Conservation (phyloP, 805 yeast genomes). For the Kazachstania bromeliacearum region DNA sequence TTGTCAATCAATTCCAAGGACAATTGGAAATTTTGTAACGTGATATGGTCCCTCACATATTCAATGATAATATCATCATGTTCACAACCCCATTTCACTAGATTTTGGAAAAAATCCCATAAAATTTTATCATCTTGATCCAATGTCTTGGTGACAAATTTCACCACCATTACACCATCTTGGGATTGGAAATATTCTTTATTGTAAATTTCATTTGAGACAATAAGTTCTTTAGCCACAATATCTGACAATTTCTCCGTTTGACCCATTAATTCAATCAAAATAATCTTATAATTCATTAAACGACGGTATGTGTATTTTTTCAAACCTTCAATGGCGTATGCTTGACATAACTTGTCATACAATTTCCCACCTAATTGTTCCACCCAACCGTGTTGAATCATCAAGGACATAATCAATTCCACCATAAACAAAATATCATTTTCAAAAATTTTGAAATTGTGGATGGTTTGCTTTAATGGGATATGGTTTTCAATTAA, state of each 20-base stretch:
- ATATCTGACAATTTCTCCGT: constrained; percentile 12
- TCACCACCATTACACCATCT: constrained; percentile 5
- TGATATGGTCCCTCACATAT: too few relatives aligned
- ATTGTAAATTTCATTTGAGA: constrained; percentile 27
- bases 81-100: not conserved
- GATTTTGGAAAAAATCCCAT: constrained; percentile 1
- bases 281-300: constrained; percentile 31
- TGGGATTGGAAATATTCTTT: constrained; percentile 33
- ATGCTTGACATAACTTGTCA: constrained; percentile 11
- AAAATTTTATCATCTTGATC: not conserved
- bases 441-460: constrained; percentile 35
- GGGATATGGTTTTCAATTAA: constrained; percentile 31
- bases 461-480: constrained; percentile 20
- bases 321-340: constrained; percentile 11
- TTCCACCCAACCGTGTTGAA: constrained; percentile 27
- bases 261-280: constrained; percentile 17
- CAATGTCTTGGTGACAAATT: not conserved
- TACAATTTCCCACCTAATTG: constrained; percentile 16
- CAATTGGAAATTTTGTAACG: not conserved
- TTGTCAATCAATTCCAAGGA: not conserved
- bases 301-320: constrained; percentile 26
- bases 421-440: constrained; percentile 45
- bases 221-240: constrained; percentile 23
- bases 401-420: constrained; percentile 23
- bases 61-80: not conserved